A percentile compares a stretch with the other conserved stretches of the same genome.
These are phyloP conservation scores for Fusarium sp. DNA, from an alignment of 2,329 filamentous ascomycete species.

Conservation along the genomic window DNA sequence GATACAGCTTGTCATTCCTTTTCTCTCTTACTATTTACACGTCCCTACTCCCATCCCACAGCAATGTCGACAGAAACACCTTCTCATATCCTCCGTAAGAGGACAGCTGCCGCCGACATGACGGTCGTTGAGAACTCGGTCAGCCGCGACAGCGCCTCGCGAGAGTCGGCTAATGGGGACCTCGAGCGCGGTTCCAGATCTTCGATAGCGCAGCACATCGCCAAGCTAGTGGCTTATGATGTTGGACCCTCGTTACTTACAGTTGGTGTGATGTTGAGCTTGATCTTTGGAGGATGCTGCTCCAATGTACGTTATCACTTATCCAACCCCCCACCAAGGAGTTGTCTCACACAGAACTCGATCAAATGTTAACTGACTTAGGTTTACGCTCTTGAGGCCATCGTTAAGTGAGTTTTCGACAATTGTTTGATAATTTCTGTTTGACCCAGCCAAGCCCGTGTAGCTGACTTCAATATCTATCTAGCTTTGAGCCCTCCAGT, in stretches of 20 bases:
- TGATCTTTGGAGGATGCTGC: conserved; percentile 97
- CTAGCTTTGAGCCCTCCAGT: conserved; percentile 83
- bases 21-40: conserved; percentile 24
- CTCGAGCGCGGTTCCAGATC: conserved; percentile 30
- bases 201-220: conserved; percentile 40
- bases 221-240: conserved; percentile 39
- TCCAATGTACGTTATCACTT: conserved; percentile 75
- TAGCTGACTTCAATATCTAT: conserved; percentile 28
- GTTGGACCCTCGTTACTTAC: conserved; percentile 60
- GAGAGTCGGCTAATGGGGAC: conserved; percentile 17
- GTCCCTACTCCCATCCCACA: conserved; percentile 15
- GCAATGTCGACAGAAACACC: conserved; percentile 28
- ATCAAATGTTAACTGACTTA: conserved; percentile 54
- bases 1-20: conserved; percentile 20
- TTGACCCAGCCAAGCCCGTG: neutral
- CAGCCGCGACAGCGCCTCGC: conserved; percentile 20
- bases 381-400: conserved; percentile 96
- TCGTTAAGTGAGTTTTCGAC: conserved; percentile 79
- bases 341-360: conserved; percentile 18
- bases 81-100: conserved; percentile 39
- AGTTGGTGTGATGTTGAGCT: conserved; percentile 75
- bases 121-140: conserved; percentile 26
- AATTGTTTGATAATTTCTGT: neutral
- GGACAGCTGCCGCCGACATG: conserved; percentile 41
- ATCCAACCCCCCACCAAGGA: neutral